These are phyloP conservation scores for Sclerotiophoma versabilis DNA, from an alignment of 2,329 filamentous ascomycete genomes.

Conservation along the genomic window DNA sequence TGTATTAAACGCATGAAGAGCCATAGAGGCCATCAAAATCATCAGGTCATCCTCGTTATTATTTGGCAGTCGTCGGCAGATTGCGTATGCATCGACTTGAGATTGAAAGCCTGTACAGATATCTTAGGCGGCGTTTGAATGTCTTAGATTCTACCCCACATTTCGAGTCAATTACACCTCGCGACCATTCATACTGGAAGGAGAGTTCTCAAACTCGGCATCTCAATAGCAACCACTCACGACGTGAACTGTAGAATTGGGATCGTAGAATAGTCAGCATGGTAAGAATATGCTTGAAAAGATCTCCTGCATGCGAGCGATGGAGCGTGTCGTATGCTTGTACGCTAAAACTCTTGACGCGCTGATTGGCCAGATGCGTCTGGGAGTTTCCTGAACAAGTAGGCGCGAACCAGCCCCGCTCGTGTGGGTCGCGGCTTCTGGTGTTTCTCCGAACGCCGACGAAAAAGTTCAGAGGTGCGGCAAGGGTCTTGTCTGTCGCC, in stretches of 20 bases:
- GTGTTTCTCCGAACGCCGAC: constrained; percentile 20
- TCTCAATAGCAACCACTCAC: not conserved
- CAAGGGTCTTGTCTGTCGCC: constrained; percentile 24
- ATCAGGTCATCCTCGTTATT: not conserved
- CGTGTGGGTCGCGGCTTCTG: constrained; percentile 9
- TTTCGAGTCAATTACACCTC: not conserved
- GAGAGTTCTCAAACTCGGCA: not conserved
- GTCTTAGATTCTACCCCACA: constrained; percentile 12
- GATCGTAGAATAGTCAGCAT: not conserved
- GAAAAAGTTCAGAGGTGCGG: constrained; percentile 23
- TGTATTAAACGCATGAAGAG: not conserved
- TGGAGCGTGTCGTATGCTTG: constrained; percentile 33
- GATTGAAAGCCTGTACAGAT: not conserved
- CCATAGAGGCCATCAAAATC: not conserved
- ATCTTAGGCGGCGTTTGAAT: not conserved
- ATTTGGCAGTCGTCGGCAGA: no score
- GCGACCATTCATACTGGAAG: not conserved
- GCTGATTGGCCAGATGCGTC: constrained; percentile 33
- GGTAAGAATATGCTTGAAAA: constrained; percentile 13
- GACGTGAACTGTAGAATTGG: not conserved
- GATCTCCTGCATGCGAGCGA: constrained; percentile 24
- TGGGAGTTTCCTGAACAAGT: constrained; percentile 20
- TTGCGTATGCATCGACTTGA: not conserved
- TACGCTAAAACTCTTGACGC: constrained; percentile 25
- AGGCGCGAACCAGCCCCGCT: constrained; percentile 24